Evolutionary conservation across 1,284 basidiomycete species (phyloP).

Genomic region (Agaricales sp.): DNA sequence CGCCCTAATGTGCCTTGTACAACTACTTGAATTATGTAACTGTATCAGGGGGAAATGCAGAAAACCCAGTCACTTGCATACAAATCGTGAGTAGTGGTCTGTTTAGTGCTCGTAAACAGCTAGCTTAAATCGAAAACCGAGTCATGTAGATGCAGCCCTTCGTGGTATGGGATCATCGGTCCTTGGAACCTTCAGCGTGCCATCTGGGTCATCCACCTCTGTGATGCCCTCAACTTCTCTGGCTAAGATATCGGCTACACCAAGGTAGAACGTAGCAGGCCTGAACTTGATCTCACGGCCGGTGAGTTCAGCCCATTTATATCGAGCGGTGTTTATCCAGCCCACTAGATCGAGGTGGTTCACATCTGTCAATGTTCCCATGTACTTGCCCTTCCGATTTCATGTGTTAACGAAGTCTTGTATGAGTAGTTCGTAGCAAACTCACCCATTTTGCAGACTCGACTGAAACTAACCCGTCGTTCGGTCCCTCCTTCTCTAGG

Average conservation of each 20-base stretch:
- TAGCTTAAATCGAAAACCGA: too few species aligned
- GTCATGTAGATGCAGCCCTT: too few species aligned
- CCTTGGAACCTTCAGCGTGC: too few species aligned
- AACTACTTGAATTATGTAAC: too few species aligned
- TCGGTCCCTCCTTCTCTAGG: constrained; percentile 81
- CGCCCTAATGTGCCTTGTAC: too few species aligned
- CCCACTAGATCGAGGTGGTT: constrained; percentile 88
- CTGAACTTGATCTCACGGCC: constrained; percentile 86
- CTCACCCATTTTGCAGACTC: constrained; percentile 74
- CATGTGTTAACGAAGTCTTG: constrained; percentile 1
- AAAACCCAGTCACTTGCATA: too few species aligned
- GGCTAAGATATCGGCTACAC: constrained; percentile 65
- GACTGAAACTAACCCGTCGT: constrained; percentile 85
- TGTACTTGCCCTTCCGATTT: constrained; percentile 61
- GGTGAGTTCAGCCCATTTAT: constrained; percentile 79
- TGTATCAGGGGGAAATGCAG: too few species aligned
- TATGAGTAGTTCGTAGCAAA: constrained; percentile 2
- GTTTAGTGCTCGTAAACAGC: too few species aligned
- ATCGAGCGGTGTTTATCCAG: constrained; percentile 75
- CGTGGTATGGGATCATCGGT: too few species aligned
- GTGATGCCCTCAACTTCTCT: constrained; percentile 48
- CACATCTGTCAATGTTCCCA: constrained; percentile 83
- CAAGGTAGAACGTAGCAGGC: constrained; percentile 82
- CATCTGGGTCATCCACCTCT: neutral
- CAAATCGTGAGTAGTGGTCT: too few species aligned